Percentiles rank a stretch among this genome's conserved stretches.
Conservation (phyloP, 257 asterid species). For the Plantago ovata region DNA sequence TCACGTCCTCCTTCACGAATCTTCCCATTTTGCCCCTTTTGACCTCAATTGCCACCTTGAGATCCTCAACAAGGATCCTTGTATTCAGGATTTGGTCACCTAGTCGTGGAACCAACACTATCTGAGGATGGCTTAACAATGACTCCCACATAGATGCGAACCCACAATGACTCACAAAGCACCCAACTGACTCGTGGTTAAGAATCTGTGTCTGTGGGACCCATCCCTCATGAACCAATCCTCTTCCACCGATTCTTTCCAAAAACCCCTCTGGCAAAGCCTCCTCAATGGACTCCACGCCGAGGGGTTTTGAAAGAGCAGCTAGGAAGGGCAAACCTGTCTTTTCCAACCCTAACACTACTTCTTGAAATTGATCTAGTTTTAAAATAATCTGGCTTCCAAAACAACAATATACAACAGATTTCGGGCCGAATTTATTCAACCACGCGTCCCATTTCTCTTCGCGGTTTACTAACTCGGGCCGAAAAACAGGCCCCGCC, state of each 20-base stretch:
- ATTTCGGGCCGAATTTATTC: slow-evolving; percentile 31
- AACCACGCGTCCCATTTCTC: slow-evolving; percentile 56
- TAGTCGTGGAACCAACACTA: slow-evolving; percentile 60
- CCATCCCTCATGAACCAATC: slow-evolving; percentile 63
- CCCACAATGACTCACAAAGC: slow-evolving; percentile 90
- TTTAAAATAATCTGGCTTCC: slow-evolving; percentile 54
- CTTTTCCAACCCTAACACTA: slow-evolving; percentile 61
- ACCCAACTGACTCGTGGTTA: slow-evolving; percentile 68
- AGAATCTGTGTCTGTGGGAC: slow-evolving; percentile 63
- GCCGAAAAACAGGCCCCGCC: slow-evolving; percentile 46
- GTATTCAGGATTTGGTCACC: slow-evolving; percentile 71
- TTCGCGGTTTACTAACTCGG: slow-evolving; percentile 45
- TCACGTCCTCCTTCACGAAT: slow-evolving; percentile 59
- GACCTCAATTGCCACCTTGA: slow-evolving; percentile 80
- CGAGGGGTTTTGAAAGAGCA: slow-evolving; percentile 58
- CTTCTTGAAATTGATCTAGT: slow-evolving; percentile 51
- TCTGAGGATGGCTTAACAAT: slow-evolving; percentile 54
- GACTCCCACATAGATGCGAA: slow-evolving; percentile 94
- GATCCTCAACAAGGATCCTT: slow-evolving; percentile 58
- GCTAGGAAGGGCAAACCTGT: slow-evolving; percentile 64
- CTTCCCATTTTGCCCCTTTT: slow-evolving; percentile 55
- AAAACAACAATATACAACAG: slow-evolving; percentile 62
- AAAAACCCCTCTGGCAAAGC: slow-evolving; percentile 73
- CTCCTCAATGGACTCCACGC: slow-evolving; percentile 42
- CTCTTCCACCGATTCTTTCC: slow-evolving; percentile 50